Base-by-base conservation (phyloP, 2,329 filamentous ascomycete genomes). In the Decorospora gaudefroyi region DNA sequence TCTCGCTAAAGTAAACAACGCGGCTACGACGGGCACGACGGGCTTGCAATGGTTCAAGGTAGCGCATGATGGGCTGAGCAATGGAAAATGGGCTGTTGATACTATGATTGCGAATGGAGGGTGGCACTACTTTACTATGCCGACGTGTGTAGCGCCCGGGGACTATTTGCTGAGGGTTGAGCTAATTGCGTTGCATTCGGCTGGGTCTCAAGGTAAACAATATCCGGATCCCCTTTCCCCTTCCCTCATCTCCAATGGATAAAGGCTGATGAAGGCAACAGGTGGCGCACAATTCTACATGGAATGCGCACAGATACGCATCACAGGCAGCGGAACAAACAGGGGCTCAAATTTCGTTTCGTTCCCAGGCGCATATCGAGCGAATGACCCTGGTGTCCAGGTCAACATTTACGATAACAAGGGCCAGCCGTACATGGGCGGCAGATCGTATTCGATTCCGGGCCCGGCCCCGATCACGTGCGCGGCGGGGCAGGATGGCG, bases 391-490 rank as follows among this genome's bases (percentile, higher is more conserved):
- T 1, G 57, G 58, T 8, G 47, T 63, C 23, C 25, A 49, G 15
- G 41, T 62, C 23, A 53, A 29, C 34, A 53, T 59, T 30, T 59
- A 60, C 23, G 51, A 58, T 13, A 51, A 28, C 22, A 26, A 21
- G 11, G 50, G 47, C 3, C 12, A 34, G 19, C 47, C 55, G 12
- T 54, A 53, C 28, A 54, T 57, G 42, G 51, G 42, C 10, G 43
- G 53, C 6, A 45, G 51, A 44, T 53, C 59, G 6, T 78, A 79
- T 48, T 71, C 59, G 5, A 71, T 78, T 34, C 76, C 76, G 0
- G 76, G 76, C 0, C 76, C 76, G 26, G 63, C 68, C 4, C 57
- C 77, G 2, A 76, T 79, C 44, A 69, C 61, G 6, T 79, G 76
- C 26, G 33, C 33, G 33, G 22, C 33, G 25, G 33, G 33, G 11